Evolutionary conservation across 495 filamentous ascomycete species (phyloP), one percentile per base, ranked within the genome.

Genomic region (Viridothelium virens): DNA sequence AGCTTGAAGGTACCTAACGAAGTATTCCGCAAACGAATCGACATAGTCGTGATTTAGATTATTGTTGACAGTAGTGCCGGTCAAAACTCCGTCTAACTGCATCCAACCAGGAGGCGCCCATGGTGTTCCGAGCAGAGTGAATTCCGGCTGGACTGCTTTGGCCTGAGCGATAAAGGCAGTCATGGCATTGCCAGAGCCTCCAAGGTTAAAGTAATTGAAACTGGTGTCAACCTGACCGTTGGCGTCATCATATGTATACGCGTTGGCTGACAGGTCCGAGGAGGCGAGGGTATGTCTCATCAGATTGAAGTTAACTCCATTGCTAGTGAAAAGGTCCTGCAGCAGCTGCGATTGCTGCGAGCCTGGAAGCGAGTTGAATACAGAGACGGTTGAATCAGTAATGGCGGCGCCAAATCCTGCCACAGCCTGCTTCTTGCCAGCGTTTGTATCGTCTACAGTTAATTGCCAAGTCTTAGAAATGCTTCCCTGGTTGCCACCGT

Each of bases 51-150:
- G 73, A 69, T 86, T 80, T 36, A 85, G 74, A 65, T 79, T 79
- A 68, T 85, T 85, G 68, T 83, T 77, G 34, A 70, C 72, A 0
- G 79, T 79, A 38, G 73, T 77, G 31, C 81, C 81, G 38, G 78
- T 75, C 14, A 83, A 76, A 62, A 78, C 80, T 33, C 77, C 74
- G 63, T 84, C 82, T 33, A 82, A 65, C 70, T 86, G 83, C 83
- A 86, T 85, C 83, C 83, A 86, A 0, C 79, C 83, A 0, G 83
- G 83, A 0, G 81, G 73, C 53, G 77, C 80, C 83, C 83, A 86
- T 0, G 81, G 74, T 11, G 81, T 79, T 1, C 83, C 83, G 37
- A 84, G 69, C 39, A 84, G 77, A 75, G 67, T 65, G 38, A 71
- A 63, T 11, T 72, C 69, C 10, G 78, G 68, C 37, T 78, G 74